These are phyloP conservation scores for Astrothelium macrocarpum DNA, from an alignment of 495 filamentous ascomycete genomes.

Conservation along the genomic window DNA sequence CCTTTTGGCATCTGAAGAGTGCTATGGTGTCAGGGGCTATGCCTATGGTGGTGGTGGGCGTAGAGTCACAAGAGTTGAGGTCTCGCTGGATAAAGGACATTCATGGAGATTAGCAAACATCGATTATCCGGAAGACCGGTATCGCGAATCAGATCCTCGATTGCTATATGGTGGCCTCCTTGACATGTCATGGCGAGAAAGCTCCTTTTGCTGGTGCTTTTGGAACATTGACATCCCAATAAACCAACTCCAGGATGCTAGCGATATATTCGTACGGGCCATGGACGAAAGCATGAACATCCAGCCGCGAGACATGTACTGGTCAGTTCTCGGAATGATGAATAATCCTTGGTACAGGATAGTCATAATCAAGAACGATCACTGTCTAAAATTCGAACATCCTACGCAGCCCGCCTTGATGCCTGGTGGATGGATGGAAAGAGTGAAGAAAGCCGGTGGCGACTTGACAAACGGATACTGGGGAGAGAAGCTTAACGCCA, in stretches of 20 bases:
- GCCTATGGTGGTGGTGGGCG: constrained; percentile 88
- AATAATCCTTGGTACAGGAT: constrained; percentile 94
- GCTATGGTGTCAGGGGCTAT: constrained; percentile 68
- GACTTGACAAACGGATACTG: constrained; percentile 75
- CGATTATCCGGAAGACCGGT: constrained; percentile 79
- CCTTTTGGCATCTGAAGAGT: constrained; percentile 39
- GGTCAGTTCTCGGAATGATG: constrained; percentile 97
- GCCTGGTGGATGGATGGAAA: constrained; percentile 91
- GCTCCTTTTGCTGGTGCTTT: constrained; percentile 88
- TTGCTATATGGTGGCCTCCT: constrained; percentile 66
- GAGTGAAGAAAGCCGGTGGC: constrained; percentile 79
- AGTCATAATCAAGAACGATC: constrained; percentile 61
- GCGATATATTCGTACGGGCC: constrained; percentile 72
- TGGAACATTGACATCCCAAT: constrained; percentile 71
- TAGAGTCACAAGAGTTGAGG: constrained; percentile 70
- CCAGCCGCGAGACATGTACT: constrained; percentile 93
- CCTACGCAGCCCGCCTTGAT: constrained; percentile 74
- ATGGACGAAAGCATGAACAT: constrained; percentile 89
- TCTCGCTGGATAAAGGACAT: constrained; percentile 76
- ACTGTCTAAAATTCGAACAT: constrained; percentile 71
- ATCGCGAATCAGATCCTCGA: constrained; percentile 57
- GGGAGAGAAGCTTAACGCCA: constrained; percentile 65
- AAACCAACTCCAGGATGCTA: constrained; percentile 49
- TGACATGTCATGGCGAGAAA: constrained; percentile 76
- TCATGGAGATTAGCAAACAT: constrained; percentile 76